Percentiles rank a stretch among this genome's conserved stretches.
phyloP scores from a whole-genome alignment of 176 grass and related monocot species.

The Eragrostis nindensis region DNA sequence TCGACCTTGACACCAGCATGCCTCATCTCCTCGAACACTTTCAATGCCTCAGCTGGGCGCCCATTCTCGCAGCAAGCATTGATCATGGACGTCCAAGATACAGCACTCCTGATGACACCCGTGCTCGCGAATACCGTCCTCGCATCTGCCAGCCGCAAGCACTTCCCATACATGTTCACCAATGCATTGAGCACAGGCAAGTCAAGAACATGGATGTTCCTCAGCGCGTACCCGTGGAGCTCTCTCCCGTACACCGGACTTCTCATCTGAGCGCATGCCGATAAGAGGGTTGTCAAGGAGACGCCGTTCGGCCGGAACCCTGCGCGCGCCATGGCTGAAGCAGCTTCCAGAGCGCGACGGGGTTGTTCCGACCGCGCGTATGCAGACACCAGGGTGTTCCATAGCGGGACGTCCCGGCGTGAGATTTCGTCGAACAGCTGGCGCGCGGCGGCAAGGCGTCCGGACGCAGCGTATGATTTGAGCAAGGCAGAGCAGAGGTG shows the following conservation, averaged over 20 bases:
- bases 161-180: conserved; percentile 57
- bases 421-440: conserved; percentile 60
- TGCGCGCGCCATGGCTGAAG: conserved; percentile 31
- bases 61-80: conserved; percentile 50
- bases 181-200: conserved; percentile 46
- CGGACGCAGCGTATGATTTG: conserved; percentile 19
- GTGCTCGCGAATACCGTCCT: conserved; percentile 31
- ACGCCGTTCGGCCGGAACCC: conserved; percentile 38
- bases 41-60: conserved; percentile 14
- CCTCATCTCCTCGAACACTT: conserved; percentile 59
- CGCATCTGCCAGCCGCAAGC: conserved; percentile 12
- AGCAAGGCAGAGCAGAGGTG: conserved; percentile 51
- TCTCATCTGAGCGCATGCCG: conserved; percentile 45
- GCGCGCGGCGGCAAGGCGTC: conserved; percentile 33
- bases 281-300: conserved; percentile 48
- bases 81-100: conserved; percentile 73
- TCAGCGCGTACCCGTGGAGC: conserved; percentile 48
- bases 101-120: conserved; percentile 31
- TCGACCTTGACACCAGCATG: conserved; percentile 38
- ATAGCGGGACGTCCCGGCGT: conserved; percentile 46
- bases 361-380: conserved; percentile 29
- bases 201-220: conserved; percentile 38
- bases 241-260: conserved; percentile 38
- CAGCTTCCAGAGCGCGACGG: conserved; percentile 12
- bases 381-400: conserved; percentile 57